A percentile compares a stretch with the other conserved stretches of the same genome.
Conservation (phyloP, 2,329 filamentous ascomycete species). For the Basipetospora chlamydospora region DNA sequence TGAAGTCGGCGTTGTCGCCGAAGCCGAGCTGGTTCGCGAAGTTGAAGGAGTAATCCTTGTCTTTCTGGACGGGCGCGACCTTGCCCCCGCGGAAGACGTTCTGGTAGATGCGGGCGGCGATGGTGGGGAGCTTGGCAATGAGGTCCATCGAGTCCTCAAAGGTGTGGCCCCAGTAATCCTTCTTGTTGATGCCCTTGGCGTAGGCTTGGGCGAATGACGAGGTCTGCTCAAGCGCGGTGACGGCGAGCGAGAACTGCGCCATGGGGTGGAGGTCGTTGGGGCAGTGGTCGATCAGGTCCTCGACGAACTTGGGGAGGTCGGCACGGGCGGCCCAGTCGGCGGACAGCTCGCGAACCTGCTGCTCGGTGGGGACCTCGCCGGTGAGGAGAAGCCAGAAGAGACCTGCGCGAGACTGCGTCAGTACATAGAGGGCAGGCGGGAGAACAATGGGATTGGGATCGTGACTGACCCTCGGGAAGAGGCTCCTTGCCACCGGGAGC, state of each 20-base stretch:
- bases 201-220: slow-evolving; percentile 97
- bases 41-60: slow-evolving; percentile 99
- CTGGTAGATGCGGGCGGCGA: slow-evolving; percentile 97
- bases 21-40: slow-evolving; percentile 99
- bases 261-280: slow-evolving; percentile 97
- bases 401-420: slow-evolving; percentile 30
- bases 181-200: slow-evolving; percentile 98
- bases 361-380: slow-evolving; percentile 91
- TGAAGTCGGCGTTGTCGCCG: slow-evolving; percentile 85
- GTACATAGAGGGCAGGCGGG: too few species aligned
- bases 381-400: slow-evolving; percentile 99
- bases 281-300: slow-evolving; percentile 99
- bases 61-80: slow-evolving; percentile 88
- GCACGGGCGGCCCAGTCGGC: slow-evolving; percentile 98
- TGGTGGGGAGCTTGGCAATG: slow-evolving; percentile 98
- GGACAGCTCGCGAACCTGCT: slow-evolving; percentile 96
- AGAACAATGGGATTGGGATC: neutral
- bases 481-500: slow-evolving; percentile 93
- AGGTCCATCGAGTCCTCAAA: slow-evolving; percentile 99
- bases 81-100: slow-evolving; percentile 99
- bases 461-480: slow-evolving; percentile 65
- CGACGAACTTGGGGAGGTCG: slow-evolving; percentile 92
- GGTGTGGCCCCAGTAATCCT: slow-evolving; percentile 98
- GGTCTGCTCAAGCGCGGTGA: slow-evolving; percentile 96
- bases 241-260: slow-evolving; percentile 97